Percentiles rank a stretch among this genome's conserved stretches.
Evolutionary conservation across 345 rosid genomes (phyloP).

Genomic region (Nephelium lappaceum): DNA sequence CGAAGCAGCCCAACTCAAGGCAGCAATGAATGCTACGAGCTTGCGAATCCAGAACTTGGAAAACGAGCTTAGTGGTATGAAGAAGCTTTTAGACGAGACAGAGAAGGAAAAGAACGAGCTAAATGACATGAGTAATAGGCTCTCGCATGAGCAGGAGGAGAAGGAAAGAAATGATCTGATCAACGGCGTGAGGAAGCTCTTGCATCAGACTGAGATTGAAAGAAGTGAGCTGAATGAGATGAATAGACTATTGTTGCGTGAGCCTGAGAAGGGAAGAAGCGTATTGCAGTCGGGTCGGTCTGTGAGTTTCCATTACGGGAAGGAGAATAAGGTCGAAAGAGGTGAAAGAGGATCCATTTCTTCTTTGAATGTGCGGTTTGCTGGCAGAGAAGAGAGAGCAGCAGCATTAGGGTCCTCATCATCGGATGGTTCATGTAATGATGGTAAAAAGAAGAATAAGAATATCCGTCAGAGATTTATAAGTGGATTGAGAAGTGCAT

Average conservation of each 20-base stretch:
- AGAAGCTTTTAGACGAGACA: slow-evolving; percentile 39
- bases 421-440: slow-evolving; percentile 7
- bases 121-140: not conserved
- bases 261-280: slow-evolving; percentile 34
- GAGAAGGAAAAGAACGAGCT: slow-evolving; percentile 30
- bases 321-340: slow-evolving; percentile 40
- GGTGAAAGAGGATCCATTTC: slow-evolving; percentile 53
- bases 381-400: slow-evolving; percentile 18
- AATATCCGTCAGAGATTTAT: slow-evolving; percentile 54
- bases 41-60: slow-evolving; percentile 68
- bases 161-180: slow-evolving; percentile 27
- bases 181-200: slow-evolving; percentile 53
- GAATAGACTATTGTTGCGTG: slow-evolving; percentile 9
- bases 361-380: slow-evolving; percentile 46
- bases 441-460: slow-evolving; percentile 29
- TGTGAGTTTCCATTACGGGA: slow-evolving; percentile 60
- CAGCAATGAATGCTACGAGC: slow-evolving; percentile 69
- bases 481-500: slow-evolving; percentile 53
- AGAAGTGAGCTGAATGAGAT: slow-evolving; percentile 8
- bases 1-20: slow-evolving; percentile 61
- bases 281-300: slow-evolving; percentile 50
- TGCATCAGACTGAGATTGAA: slow-evolving; percentile 36
- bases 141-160: slow-evolving; percentile 32
- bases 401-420: slow-evolving; percentile 7
- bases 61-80: slow-evolving; percentile 66